A percentile compares a stretch with the other conserved stretches of the same genome.
Conservation (phyloP, 306 rosid genomes). For the Malus sieversii region DNA sequence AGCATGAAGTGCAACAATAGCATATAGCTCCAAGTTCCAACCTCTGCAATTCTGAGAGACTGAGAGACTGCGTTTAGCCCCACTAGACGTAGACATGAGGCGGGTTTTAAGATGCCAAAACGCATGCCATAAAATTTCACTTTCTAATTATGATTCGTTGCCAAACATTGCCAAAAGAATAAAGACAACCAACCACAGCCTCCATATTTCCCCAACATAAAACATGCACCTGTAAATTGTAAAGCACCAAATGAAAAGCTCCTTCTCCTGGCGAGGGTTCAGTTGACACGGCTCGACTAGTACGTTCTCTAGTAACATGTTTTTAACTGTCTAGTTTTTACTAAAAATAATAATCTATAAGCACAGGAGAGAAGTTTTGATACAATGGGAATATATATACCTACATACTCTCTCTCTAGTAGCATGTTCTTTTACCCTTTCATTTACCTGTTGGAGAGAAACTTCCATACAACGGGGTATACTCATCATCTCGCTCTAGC, state of each 20-base stretch:
- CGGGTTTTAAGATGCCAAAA: slow-evolving; percentile 5
- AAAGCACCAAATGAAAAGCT: not conserved
- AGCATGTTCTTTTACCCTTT: not conserved
- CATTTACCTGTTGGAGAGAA: not conserved
- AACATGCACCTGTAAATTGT: not conserved
- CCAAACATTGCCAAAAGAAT: slow-evolving; percentile 16
- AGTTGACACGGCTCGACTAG: not conserved
- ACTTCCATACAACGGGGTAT: not conserved
- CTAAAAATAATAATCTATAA: not conserved
- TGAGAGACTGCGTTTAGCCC: slow-evolving; percentile 16
- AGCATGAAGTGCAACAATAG: not conserved
- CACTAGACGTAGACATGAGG: slow-evolving; percentile 23
- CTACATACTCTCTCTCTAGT: not conserved
- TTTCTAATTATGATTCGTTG: not conserved
- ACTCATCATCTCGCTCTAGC: not conserved
- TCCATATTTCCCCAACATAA: not conserved
- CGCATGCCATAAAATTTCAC: not conserved
- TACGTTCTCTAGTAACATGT: not conserved
- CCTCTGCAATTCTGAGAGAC: slow-evolving; percentile 21
- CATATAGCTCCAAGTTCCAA: slow-evolving; percentile 62
- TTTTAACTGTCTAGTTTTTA: not conserved
- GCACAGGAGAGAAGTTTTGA: not conserved
- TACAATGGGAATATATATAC: too few relatives aligned
- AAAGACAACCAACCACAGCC: slow-evolving; percentile 20
- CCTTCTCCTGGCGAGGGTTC: not conserved